Evolutionary conservation across 257 asterid species (phyloP).

Genomic region (Penstemon eatonii): DNA sequence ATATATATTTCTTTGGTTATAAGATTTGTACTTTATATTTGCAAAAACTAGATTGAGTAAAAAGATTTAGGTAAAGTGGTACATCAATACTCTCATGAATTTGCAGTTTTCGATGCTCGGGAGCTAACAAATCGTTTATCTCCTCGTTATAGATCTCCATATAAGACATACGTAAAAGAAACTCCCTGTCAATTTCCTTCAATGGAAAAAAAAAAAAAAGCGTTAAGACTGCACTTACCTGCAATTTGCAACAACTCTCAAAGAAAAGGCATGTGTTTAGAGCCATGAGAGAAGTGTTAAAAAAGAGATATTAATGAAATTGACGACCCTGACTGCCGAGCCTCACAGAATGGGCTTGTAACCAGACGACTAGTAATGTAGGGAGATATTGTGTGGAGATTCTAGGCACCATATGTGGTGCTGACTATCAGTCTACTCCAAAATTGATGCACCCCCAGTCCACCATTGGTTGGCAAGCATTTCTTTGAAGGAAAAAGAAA

Average conservation of each 20-base stretch:
- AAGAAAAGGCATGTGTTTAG: slow-evolving; percentile 7
- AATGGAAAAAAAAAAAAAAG: slow-evolving; percentile 10
- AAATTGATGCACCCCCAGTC: too few relatives aligned
- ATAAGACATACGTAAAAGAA: slow-evolving; percentile 93
- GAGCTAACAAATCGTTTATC: slow-evolving; percentile 89
- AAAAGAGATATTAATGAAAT: background rate
- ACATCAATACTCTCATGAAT: slow-evolving; percentile 97
- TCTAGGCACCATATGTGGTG: too few relatives aligned
- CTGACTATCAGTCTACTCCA: too few relatives aligned
- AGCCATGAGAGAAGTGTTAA: background rate
- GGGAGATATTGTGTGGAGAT: too few relatives aligned
- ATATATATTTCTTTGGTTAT: slow-evolving; percentile 2
- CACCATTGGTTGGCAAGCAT: too few relatives aligned
- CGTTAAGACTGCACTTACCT: slow-evolving; percentile 19
- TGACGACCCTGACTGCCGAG: background rate
- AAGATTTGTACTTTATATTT: background rate
- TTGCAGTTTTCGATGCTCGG: slow-evolving; percentile 87
- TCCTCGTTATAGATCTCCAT: slow-evolving; percentile 98
- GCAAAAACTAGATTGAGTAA: background rate
- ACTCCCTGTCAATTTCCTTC: slow-evolving; percentile 79
- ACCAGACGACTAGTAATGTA: too few relatives aligned
- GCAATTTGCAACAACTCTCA: slow-evolving; percentile 17
- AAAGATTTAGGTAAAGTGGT: slow-evolving; percentile 8
- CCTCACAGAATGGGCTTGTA: too few relatives aligned
- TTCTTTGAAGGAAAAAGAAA: too few relatives aligned